These are phyloP conservation scores for Stellera chamaejasme DNA, from an alignment of 345 rosid genomes.

Conservation along the genomic window DNA sequence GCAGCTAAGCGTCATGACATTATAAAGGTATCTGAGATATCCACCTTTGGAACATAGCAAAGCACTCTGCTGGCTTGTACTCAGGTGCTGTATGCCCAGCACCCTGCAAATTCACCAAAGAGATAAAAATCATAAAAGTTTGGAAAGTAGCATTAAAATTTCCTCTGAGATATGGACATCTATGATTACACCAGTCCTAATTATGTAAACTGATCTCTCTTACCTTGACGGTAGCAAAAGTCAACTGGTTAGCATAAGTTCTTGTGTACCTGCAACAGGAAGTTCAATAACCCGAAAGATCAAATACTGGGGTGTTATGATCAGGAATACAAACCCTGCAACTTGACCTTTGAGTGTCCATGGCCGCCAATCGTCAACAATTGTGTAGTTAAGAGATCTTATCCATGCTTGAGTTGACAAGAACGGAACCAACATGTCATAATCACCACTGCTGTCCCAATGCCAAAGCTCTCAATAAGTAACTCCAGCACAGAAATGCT, in stretches of 20 bases:
- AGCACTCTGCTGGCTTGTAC: conserved; percentile 7
- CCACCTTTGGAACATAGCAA: conserved; percentile 10
- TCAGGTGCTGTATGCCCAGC: conserved; percentile 3
- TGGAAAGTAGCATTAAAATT: too few species aligned
- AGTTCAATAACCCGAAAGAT: not conserved
- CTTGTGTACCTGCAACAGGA: conserved; percentile 39
- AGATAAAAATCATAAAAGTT: too few species aligned
- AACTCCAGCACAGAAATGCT: too few species aligned
- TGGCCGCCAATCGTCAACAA: conserved; percentile 49
- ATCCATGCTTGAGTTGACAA: conserved; percentile 58
- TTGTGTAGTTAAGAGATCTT: conserved; percentile 41
- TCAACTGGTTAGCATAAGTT: conserved; percentile 49
- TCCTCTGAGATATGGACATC: too few species aligned
- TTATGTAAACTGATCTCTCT: not conserved
- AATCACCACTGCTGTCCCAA: conserved; percentile 50
- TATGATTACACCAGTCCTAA: too few species aligned
- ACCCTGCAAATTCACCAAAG: not conserved
- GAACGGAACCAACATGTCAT: conserved; percentile 40
- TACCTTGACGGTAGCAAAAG: conserved; percentile 68
- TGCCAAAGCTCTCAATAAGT: too few species aligned
- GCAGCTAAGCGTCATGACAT: not conserved
- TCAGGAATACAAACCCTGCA: conserved; percentile 32
- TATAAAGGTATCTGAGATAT: conserved; percentile 4
- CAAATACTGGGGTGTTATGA: too few species aligned
- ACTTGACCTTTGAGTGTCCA: conserved; percentile 46